Evolutionary conservation across 305 asterid species (phyloP).

Genomic region (Stenogyne calaminthoides): DNA sequence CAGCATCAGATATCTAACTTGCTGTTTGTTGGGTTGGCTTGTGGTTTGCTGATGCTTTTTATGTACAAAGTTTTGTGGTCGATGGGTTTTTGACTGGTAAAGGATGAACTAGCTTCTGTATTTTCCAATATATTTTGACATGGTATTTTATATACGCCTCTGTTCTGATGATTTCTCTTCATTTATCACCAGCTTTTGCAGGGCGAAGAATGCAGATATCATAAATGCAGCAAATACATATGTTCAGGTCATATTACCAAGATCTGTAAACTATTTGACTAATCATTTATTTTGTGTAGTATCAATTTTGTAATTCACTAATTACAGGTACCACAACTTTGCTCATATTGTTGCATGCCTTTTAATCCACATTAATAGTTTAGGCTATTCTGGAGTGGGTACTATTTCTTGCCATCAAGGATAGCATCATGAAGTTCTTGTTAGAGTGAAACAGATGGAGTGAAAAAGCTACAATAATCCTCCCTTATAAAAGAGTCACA

Average conservation of each 20-base stretch:
- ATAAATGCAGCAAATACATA: constrained; percentile 73
- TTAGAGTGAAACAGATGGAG: neutral
- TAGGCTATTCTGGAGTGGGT: neutral
- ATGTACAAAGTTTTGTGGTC: constrained; percentile 61
- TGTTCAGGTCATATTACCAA: constrained; percentile 58
- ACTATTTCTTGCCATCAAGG: neutral
- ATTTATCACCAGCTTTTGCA: constrained; percentile 54
- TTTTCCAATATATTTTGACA: neutral
- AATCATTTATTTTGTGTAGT: neutral
- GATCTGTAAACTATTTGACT: constrained; percentile 2
- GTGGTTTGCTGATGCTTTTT: constrained; percentile 69
- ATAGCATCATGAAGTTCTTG: neutral
- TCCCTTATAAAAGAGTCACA: neutral
- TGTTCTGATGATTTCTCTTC: constrained; percentile 23
- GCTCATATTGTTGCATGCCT: neutral
- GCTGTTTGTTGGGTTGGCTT: constrained; percentile 68
- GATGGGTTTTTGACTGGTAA: constrained; percentile 74
- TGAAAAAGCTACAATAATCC: neutral
- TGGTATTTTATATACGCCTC: constrained; percentile 8
- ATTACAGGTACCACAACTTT: neutral
- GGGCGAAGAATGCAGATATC: constrained; percentile 67
- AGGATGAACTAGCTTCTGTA: neutral
- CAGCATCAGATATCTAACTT: constrained; percentile 84
- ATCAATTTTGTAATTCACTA: neutral
- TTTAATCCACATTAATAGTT: neutral